These are phyloP conservation scores for Colletotrichum phormii DNA, from an alignment of 2,329 filamentous ascomycete genomes.

Conservation along the genomic window DNA sequence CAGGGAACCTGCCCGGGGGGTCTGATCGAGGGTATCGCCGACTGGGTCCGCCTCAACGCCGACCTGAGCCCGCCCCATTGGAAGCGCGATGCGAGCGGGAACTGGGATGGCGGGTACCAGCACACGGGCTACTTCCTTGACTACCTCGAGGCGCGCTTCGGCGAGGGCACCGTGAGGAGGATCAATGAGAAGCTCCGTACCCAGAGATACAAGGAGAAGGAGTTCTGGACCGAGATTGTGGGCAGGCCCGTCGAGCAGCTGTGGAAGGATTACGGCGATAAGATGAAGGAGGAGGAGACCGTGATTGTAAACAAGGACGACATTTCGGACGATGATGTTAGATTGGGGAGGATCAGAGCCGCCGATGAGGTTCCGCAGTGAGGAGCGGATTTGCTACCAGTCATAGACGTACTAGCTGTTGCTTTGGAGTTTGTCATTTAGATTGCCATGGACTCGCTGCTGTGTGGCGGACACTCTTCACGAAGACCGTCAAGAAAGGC, in stretches of 20 bases:
- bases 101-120: conserved; percentile 93
- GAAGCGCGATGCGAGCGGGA: conserved; percentile 67
- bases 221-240: conserved; percentile 77
- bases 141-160: conserved; percentile 79
- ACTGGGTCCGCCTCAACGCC: conserved; percentile 87
- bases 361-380: conserved; percentile 15
- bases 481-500: background rate
- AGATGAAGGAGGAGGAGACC: conserved; percentile 39
- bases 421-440: background rate
- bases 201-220: conserved; percentile 72
- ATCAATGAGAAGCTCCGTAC: conserved; percentile 76
- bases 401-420: background rate
- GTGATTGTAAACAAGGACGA: conserved; percentile 40
- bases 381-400: background rate
- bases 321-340: conserved; percentile 37
- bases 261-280: conserved; percentile 77
- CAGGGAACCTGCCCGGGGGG: conserved; percentile 74
- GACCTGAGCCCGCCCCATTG: conserved; percentile 85
- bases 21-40: conserved; percentile 89
- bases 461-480: background rate
- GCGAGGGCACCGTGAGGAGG: conserved; percentile 67
- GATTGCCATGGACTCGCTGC: background rate
- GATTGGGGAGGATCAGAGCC: conserved; percentile 25
- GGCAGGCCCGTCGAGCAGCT: conserved; percentile 74
- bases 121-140: conserved; percentile 91